A percentile compares a stretch with the other conserved stretches of the same genome.
phyloP scores from a whole-genome alignment of 129 eudicot genomes.

The Flaveria trinervia region DNA sequence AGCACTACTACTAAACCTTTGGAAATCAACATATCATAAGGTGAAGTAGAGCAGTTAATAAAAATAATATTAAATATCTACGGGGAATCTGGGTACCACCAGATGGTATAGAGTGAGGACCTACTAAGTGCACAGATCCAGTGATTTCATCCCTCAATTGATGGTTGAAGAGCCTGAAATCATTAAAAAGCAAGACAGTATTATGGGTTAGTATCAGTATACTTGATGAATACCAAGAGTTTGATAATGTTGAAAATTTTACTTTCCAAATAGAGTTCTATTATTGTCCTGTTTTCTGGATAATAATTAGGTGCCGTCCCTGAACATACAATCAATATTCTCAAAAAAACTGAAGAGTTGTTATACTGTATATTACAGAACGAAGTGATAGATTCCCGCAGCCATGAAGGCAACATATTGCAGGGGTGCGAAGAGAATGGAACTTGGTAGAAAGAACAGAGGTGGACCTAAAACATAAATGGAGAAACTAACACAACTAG shows the following conservation, averaged over 20 bases:
- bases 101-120: slow-evolving; percentile 59
- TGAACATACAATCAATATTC: background rate
- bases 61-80: slow-evolving; percentile 30
- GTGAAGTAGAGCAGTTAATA: slow-evolving; percentile 42
- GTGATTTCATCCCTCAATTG: slow-evolving; percentile 64
- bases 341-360: background rate
- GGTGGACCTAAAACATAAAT: too few species aligned
- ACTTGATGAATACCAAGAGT: background rate
- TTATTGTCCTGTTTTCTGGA: background rate
- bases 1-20: slow-evolving; percentile 15
- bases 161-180: slow-evolving; percentile 77
- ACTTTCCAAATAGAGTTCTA: background rate
- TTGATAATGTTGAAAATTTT: too few species aligned
- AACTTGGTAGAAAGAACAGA: background rate
- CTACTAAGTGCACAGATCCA: slow-evolving; percentile 80
- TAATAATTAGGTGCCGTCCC: background rate
- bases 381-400: background rate
- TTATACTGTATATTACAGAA: background rate
- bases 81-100: slow-evolving; percentile 26
- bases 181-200: background rate
- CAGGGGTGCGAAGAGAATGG: background rate
- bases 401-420: background rate
- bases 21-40: slow-evolving; percentile 28
- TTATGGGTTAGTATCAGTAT: background rate
- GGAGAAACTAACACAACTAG: too few species aligned